Conservation (phyloP, 331 rosid species). For the Dryas integrifolia region DNA sequence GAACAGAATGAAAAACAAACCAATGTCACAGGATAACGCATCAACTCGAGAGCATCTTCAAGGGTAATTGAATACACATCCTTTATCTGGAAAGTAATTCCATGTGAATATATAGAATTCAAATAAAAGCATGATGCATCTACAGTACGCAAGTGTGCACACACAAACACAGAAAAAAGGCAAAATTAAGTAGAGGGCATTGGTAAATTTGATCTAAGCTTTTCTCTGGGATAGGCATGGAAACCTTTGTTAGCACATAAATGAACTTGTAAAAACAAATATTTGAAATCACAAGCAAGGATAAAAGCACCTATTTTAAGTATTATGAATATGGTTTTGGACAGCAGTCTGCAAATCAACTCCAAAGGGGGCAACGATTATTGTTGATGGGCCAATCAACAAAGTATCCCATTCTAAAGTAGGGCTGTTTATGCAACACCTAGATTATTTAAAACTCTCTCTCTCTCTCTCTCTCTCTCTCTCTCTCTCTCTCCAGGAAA, state of each 20-base stretch:
- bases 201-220: background rate
- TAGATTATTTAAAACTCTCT: too few relatives aligned
- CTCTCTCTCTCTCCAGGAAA: too few relatives aligned
- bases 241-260: background rate
- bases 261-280: background rate
- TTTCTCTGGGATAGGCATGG: background rate
- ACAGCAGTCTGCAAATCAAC: background rate
- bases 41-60: conserved; percentile 60
- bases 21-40: conserved; percentile 80
- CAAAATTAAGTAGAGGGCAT: conserved; percentile 9
- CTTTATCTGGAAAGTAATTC: conserved; percentile 62
- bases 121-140: conserved; percentile 6
- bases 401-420: too few relatives aligned
- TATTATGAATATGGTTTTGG: background rate
- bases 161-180: conserved; percentile 1
- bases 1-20: conserved; percentile 41
- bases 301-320: background rate
- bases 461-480: too few relatives aligned
- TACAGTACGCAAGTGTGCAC: background rate
- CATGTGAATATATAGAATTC: conserved; percentile 6
- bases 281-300: background rate
- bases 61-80: conserved; percentile 58
- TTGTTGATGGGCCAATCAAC: too few relatives aligned
- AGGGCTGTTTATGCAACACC: too few relatives aligned
- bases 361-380: background rate